Base-by-base conservation (phyloP, 495 filamentous ascomycete species). In the Pyronema domesticum region DNA sequence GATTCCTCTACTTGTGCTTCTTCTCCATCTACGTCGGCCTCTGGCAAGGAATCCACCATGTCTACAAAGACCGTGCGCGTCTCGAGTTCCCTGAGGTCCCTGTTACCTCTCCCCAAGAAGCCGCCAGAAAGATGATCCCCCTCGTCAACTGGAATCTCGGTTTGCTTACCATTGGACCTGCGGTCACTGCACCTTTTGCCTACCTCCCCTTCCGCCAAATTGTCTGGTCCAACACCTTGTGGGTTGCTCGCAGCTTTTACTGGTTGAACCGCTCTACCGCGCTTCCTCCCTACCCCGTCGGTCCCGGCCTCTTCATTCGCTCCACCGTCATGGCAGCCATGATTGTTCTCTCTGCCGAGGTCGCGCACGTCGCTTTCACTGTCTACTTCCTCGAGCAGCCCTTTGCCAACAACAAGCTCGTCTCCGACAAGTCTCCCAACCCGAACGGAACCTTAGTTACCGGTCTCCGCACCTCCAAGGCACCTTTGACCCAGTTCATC, bases 391-490 rank as follows among this genome's bases (percentile, higher is more conserved):
- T 79, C 18, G 79, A 83, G 65, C 80, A 82, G 58, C 91, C 93
- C 6, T 64, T 94, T 43, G 93, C 91, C 67, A 79, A 82, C 56
- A 80, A 74, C 1, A 80, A 84, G 59, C 86, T 88, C n/a, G 73
- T 98, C 18, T 93, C 86, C 0, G 71, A 74, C 9, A 82, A 87
- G 53, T 84, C 86, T 4, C 83, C 80, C 58, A 93, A 96, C 69
- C 88, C 91, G 1, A 98, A 93, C 60, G 89, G 86, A 37, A 94
- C 82, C 61, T 71, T 98, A 40, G 65, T 96, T 45, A 85, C 79
- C 52, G 91, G 91, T 0, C 68, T 98, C 46, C 86, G 80, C 57
- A 77, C 63, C 34, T 44, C 82, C 15, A 88, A 77, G 66, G 85
- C 82, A 57, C 68, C 77, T 40, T 62, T 78, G n/a, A 72, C 75